phyloP scores from a whole-genome alignment of 1,139 yeast species.

The Pichia sp. region DNA sequence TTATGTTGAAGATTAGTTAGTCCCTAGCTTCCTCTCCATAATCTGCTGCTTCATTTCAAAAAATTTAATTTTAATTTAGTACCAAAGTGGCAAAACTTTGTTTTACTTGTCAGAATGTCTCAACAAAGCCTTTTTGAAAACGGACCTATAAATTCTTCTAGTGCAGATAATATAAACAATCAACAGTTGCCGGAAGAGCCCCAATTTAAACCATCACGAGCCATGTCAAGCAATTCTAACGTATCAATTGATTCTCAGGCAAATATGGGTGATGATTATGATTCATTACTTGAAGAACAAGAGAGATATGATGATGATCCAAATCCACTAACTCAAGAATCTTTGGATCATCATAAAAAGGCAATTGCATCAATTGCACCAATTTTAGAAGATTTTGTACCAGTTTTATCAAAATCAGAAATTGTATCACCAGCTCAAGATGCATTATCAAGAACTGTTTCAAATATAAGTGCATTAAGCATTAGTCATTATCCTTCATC shows the following conservation, averaged over 20 bases:
- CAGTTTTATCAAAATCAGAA: constrained; percentile 50
- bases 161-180: background rate
- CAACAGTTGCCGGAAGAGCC: background rate
- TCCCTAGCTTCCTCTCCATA: no score
- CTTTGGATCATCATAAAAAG: constrained; percentile 34
- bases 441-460: constrained; percentile 28
- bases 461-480: constrained; percentile 30
- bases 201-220: constrained; percentile 8
- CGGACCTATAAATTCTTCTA: no score
- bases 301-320: constrained; percentile 20
- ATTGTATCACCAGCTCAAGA: constrained; percentile 29
- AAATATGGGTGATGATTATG: constrained; percentile 11
- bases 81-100: no score
- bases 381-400: constrained; percentile 59
- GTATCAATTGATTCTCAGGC: constrained; percentile 22
- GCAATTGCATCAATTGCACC: constrained; percentile 80
- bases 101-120: no score
- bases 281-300: constrained; percentile 15
- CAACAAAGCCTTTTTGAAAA: no score
- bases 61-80: no score
- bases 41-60: no score
- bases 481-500: constrained; percentile 19
- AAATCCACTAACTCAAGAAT: constrained; percentile 26
- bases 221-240: constrained; percentile 19
- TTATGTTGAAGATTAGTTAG: no score